Percentiles rank a stretch among this genome's conserved stretches.
phyloP scores from a whole-genome alignment of 768 basidiomycete genomes.

The Pisolithus marmoratus region DNA sequence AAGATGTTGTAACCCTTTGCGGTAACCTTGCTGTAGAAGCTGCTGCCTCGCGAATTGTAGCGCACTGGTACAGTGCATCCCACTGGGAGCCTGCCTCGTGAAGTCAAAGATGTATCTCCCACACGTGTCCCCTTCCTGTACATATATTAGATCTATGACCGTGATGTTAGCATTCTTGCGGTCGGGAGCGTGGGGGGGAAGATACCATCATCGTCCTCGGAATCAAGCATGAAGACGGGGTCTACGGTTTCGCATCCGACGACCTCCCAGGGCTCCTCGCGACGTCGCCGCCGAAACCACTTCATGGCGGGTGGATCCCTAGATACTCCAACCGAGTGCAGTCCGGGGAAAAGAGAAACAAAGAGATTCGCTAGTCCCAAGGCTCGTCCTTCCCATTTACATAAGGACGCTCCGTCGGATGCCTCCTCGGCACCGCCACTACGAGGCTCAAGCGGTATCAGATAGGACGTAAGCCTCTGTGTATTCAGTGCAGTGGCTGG shows the following conservation, averaged over 20 bases:
- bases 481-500: background rate
- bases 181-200: constrained; percentile 5
- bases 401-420: background rate
- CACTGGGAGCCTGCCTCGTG: constrained; percentile 40
- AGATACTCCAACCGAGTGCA: constrained; percentile 5
- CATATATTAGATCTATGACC: constrained; percentile 45
- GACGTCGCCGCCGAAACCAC: constrained; percentile 48
- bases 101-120: constrained; percentile 61
- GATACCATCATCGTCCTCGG: constrained; percentile 46
- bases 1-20: constrained; percentile 59
- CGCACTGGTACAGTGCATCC: constrained; percentile 44
- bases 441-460: background rate
- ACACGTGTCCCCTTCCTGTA: constrained; percentile 47
- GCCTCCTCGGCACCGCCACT: background rate
- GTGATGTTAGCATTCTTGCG: constrained; percentile 4
- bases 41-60: constrained; percentile 61
- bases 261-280: constrained; percentile 70
- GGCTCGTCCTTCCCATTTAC: background rate
- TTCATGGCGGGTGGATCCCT: constrained; percentile 15
- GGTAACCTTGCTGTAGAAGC: constrained; percentile 48
- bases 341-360: constrained; percentile 9
- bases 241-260: constrained; percentile 60
- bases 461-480: background rate
- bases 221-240: constrained; percentile 56
- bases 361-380: constrained; percentile 11